A percentile compares a stretch with the other conserved stretches of the same genome.
These are phyloP conservation scores for Diaporthe sp. DNA, from an alignment of 2,329 filamentous ascomycete species.

Conservation along the genomic window DNA sequence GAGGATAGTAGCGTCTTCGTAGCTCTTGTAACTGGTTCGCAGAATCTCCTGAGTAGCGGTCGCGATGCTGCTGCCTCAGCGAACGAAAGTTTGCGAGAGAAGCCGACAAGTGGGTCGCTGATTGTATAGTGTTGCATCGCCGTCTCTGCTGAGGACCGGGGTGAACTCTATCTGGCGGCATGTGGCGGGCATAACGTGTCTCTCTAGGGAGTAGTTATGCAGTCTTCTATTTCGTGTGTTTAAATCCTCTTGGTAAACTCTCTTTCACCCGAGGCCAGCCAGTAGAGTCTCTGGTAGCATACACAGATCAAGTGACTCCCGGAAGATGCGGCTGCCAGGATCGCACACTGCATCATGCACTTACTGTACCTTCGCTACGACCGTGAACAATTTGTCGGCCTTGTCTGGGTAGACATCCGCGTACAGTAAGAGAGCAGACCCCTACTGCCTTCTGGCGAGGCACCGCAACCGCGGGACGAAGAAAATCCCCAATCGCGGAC, in stretches of 20 bases:
- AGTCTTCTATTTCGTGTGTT: neutral
- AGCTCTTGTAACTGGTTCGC: neutral
- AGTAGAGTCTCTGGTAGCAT: neutral
- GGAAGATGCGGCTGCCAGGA: slow-evolving; percentile 16
- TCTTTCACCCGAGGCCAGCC: neutral
- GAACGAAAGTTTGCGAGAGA: neutral
- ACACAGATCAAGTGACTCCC: slow-evolving; percentile 21
- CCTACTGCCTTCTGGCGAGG: neutral
- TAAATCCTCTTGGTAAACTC: neutral
- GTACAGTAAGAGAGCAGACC: neutral
- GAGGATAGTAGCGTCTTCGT: too few species aligned
- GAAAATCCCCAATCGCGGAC: neutral
- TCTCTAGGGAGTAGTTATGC: neutral
- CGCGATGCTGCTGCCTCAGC: neutral
- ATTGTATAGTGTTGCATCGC: neutral
- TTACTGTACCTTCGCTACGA: neutral
- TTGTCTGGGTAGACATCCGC: neutral
- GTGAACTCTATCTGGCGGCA: slow-evolving; percentile 5
- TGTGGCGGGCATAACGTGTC: neutral
- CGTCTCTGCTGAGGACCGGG: neutral
- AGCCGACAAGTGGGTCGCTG: neutral
- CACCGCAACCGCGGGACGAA: neutral
- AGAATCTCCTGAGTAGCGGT: neutral
- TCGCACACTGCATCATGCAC: neutral
- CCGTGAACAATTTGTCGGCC: neutral